Conservation (phyloP, 176 grass and related monocot species). For the Stipa capillata region DNA sequence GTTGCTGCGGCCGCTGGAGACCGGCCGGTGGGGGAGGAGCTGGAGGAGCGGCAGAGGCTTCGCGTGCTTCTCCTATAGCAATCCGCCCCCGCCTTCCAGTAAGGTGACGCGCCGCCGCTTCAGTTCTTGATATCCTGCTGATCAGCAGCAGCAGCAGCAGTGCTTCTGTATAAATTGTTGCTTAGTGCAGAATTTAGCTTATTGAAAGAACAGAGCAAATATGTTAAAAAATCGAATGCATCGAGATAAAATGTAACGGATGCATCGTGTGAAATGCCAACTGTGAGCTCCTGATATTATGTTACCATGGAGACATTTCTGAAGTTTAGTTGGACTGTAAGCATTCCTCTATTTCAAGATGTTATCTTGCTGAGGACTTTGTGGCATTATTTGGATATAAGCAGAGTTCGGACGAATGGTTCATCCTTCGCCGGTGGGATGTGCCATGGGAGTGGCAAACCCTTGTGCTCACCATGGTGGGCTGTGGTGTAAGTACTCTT, state of each 20-base stretch:
- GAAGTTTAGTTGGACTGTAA: not conserved
- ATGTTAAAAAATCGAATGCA: not conserved
- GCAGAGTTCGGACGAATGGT: slow-evolving; percentile 44
- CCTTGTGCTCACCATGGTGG: slow-evolving; percentile 54
- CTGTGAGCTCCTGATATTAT: not conserved
- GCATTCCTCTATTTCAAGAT: not conserved
- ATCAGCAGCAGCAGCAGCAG: not conserved
- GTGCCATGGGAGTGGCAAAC: slow-evolving; percentile 95
- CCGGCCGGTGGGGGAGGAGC: not conserved
- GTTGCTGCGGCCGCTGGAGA: not conserved
- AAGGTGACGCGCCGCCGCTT: slow-evolving; percentile 27
- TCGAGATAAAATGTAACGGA: not conserved
- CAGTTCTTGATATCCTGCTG: not conserved
- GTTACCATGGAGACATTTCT: not conserved
- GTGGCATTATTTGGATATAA: not conserved
- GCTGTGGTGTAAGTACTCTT: slow-evolving; percentile 62
- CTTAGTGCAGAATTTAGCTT: slow-evolving; percentile 13
- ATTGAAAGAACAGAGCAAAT: not conserved
- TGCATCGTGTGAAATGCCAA: not conserved
- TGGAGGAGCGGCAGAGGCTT: slow-evolving; percentile 2
- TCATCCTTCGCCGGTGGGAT: slow-evolving; percentile 70
- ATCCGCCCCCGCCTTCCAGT: slow-evolving; percentile 17
- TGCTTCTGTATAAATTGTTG: no score
- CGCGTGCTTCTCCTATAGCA: slow-evolving; percentile 36
- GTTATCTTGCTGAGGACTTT: not conserved